phyloP scores from a whole-genome alignment of 129 eudicot genomes.

The Lonicera japonica region DNA sequence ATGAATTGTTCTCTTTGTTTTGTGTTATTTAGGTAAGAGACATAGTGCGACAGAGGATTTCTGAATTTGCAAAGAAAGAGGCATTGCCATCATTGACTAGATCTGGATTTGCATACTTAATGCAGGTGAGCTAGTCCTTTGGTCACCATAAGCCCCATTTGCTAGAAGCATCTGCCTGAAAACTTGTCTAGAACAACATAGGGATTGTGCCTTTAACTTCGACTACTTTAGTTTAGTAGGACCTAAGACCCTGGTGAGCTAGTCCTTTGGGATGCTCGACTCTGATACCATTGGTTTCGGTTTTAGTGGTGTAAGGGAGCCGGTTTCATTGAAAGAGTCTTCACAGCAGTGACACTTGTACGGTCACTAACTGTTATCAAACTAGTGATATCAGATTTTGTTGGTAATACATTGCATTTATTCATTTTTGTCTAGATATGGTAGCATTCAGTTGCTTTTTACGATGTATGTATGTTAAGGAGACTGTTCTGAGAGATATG shows the following conservation, averaged over 20 bases:
- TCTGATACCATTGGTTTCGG: too few species aligned
- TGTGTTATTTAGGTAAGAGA: constrained; percentile 55
- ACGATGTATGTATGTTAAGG: neutral
- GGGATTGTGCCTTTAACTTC: too few species aligned
- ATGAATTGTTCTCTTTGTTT: constrained; percentile 4
- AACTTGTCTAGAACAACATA: too few species aligned
- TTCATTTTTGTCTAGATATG: neutral
- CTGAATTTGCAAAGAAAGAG: constrained; percentile 82
- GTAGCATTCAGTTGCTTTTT: too few species aligned
- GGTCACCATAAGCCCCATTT: too few species aligned
- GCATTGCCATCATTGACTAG: constrained; percentile 83
- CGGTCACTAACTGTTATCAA: neutral
- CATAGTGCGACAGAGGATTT: constrained; percentile 81
- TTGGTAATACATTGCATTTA: neutral
- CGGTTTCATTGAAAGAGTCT: too few species aligned
- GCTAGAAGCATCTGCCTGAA: too few species aligned
- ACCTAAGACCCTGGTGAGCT: too few species aligned
- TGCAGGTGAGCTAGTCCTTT: constrained; percentile 75
- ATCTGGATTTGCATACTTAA: constrained; percentile 93
- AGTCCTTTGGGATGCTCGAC: too few species aligned
- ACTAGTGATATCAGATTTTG: neutral
- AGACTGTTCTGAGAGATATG: neutral
- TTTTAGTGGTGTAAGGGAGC: too few species aligned
- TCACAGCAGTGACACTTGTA: too few species aligned
- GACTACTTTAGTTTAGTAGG: too few species aligned